Evolutionary conservation across 345 rosid genomes (phyloP).

Genomic region (Carallia pectinifolia): DNA sequence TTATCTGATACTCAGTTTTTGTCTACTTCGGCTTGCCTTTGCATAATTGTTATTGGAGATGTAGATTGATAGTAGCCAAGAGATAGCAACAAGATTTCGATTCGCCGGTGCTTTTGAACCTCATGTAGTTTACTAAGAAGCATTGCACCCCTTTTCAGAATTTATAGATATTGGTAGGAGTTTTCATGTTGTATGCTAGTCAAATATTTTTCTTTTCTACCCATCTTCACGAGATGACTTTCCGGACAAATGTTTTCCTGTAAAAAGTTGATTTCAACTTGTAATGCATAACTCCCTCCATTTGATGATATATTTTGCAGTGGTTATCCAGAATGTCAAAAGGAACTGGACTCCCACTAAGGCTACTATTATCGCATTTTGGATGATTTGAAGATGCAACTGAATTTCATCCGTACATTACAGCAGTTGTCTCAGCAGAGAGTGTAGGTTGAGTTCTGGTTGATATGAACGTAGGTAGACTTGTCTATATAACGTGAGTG

Average conservation of each 20-base stretch:
- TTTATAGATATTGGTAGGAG: conserved; percentile 20
- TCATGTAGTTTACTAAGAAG: conserved; percentile 23
- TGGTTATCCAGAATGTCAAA: too few species aligned
- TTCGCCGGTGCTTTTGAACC: conserved; percentile 18
- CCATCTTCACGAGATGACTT: background rate
- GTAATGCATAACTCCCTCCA: too few species aligned
- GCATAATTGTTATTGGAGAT: conserved; percentile 19
- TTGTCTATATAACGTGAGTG: too few species aligned
- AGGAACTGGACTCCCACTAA: too few species aligned
- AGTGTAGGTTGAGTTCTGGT: too few species aligned
- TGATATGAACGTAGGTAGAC: too few species aligned
- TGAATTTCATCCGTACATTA: too few species aligned
- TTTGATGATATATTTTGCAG: too few species aligned
- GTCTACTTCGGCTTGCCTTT: conserved; percentile 5
- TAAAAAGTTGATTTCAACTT: conserved; percentile 2
- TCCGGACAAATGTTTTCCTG: conserved; percentile 14
- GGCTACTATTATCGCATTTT: too few species aligned
- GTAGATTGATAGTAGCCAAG: conserved; percentile 39
- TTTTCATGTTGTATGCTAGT: conserved; percentile 39
- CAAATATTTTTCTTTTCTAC: background rate
- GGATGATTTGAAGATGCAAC: too few species aligned
- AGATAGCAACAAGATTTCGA: conserved; percentile 29
- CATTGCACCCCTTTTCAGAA: conserved; percentile 18
- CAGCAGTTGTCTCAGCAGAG: too few species aligned
- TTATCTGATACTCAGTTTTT: conserved; percentile 2